Evolutionary conservation across 352 stramenopile genomes (phyloP), one percentile per base, ranked within the genome.

Genomic region (Pythium guiyangense): DNA sequence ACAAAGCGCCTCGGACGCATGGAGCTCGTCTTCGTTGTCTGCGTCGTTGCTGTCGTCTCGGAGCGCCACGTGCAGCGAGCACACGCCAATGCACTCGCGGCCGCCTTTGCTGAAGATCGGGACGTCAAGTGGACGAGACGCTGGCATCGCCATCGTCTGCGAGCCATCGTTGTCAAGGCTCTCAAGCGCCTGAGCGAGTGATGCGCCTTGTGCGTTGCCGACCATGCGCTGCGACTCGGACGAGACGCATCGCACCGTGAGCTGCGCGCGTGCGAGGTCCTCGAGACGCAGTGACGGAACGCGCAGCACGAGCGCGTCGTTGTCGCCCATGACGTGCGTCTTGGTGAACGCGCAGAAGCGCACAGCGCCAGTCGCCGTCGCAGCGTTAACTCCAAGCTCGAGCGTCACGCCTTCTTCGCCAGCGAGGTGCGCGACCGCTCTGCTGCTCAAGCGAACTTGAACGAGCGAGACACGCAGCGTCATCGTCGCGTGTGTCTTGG

Each of bases 261-360:
- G 50, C 4, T 26, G 29, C 22, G 29, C 51, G 10, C 52, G 40
- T 4, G 45, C n/a, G 3, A 61, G 40, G 10, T 40, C 47, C 18
- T 66, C 20, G 20, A 44, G 31, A 15, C 39, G 47, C 1, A 60
- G 5, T 11, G 54, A 37, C 0, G 26, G 55, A 15, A 72, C 3
- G 17, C 37, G 8, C 0, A 74, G 25, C 8, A 31, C 42, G 14
- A 71, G 47, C 15, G 56, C 49, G 14, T 67, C 15, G 50, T 75
- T 69, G 42, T 66, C 57, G 4, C 70, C 77, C 29, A 86, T 58
- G 10, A 64, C 59, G 27, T 79, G 49, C 1, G 70, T 57, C 17
- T 73, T 77, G 12, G 66, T 79, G 44, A 73, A 81, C 1, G 62
- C 61, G 44, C 62, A 66, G 61, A 86, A 76, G 4, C 39, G 51